Evolutionary conservation across 768 basidiomycete species (phyloP), one percentile per base, ranked within the genome.

Genomic region (Lentinus brumalis): DNA sequence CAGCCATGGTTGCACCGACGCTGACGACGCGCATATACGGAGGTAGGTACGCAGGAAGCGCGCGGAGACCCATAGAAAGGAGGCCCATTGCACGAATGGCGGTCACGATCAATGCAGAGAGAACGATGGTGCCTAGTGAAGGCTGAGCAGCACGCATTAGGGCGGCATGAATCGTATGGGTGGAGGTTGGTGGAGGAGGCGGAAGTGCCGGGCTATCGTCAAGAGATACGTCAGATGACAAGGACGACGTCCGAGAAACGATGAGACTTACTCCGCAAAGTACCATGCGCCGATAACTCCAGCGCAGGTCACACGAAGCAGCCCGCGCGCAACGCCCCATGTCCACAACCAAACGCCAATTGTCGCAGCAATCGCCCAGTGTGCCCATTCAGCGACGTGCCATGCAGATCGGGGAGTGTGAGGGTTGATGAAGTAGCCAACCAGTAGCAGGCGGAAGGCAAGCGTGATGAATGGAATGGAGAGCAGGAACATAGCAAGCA

Each of bases 221-320:
- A 32, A 29, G 47, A 29, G 40, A 50, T 6, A 26, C 21, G 21
- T 26, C 21, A 26, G 21, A 26, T 26, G 21, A 26, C 21, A 26
- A 2, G 21, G 21, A 26, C 21, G 21, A 26, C 21, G 21, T 26
- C 21, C 21, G 21, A 26, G 21, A 12, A 32, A 35, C 7, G 26
- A 14, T 11, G 21, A 10, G 0, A 71, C 85, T 69, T 66, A 87
- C 83, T 85, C 79, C 31, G 83, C 72, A 74, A 93, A 96, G 71
- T 96, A 97, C 95, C 95, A 98, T 47, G 89, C 87, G 2, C 94
- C 95, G 38, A 98, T 84, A 4, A 95, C 91, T 32, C 88, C 89
- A 0, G 93, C 88, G 58, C 87, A 85, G 2, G 87, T 84, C 56
- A 89, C 91, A 7, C 92, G 79, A 46, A 94, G 75, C 1, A 92